Conservation (phyloP, 148 eudicot genomes). For the Persicaria maculosa region DNA sequence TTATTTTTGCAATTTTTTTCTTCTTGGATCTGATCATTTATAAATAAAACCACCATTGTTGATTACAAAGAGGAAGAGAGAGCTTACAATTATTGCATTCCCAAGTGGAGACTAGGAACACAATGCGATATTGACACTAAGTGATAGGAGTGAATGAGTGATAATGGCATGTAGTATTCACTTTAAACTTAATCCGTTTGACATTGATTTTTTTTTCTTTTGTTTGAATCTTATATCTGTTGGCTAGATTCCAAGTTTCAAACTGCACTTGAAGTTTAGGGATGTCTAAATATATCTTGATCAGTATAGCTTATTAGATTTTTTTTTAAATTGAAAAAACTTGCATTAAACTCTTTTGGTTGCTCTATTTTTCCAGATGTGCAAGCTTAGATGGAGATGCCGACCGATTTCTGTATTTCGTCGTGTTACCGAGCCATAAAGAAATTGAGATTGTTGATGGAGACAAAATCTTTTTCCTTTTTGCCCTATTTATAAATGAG, state of each 20-base stretch:
- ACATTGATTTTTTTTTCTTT: background rate
- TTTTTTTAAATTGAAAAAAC: background rate
- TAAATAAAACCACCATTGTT: background rate
- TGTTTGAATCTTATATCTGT: background rate
- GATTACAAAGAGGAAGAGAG: background rate
- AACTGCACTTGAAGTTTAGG: background rate
- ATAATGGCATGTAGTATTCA: background rate
- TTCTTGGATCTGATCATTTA: background rate
- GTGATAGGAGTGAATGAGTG: background rate
- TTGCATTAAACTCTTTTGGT: constrained; percentile 24
- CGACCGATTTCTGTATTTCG: constrained; percentile 85
- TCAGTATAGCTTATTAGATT: background rate
- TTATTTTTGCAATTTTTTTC: background rate
- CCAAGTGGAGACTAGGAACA: background rate
- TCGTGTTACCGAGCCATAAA: constrained; percentile 39
- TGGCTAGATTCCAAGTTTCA: background rate
- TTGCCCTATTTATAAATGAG: constrained; percentile 70
- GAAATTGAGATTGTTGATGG: constrained; percentile 81
- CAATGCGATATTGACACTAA: background rate
- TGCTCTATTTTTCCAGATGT: constrained; percentile 72
- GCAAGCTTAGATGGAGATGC: constrained; percentile 98
- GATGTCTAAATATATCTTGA: background rate
- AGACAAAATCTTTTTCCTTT: constrained; percentile 79
- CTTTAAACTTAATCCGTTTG: background rate
- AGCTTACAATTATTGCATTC: background rate